Evolutionary conservation across 306 rosid species (phyloP), one percentile per base, ranked within the genome.

Genomic region (Carpinus fangiana): DNA sequence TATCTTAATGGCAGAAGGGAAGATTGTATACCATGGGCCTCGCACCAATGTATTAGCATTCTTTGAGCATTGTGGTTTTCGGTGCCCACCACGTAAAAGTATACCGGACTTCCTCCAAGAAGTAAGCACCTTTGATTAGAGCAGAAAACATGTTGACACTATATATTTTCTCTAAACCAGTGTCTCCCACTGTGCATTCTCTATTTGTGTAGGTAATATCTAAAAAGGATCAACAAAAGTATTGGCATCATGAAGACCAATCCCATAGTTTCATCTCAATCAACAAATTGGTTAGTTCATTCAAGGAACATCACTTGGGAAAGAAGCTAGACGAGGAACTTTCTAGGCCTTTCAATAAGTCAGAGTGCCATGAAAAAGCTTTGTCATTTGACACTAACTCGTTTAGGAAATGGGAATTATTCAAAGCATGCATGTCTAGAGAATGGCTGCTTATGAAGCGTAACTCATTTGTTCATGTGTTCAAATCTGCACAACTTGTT

Each of bases 51-150:
- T 82, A 8, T 73, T 84, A 0, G 69, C 73, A 64, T 90, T 88
- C 83, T 90, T 87, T 66, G 76, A 81, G 59, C 77, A 62, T 0
- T 84, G 90, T 36, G 91, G 93, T 11, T 88, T 90, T 61, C 81
- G 73, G 12, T 82, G 90, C 67, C 93, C 92, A 2, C 84, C 82
- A 23, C 66, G 91, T 34, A 88, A 90, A 81, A 89, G 86, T 52
- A 75, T 83, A 11, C 86, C 91, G 41, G 91, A 90, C 70, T 90
- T 90, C 76, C 87, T 90, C 31, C 92, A 90, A 72, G 91, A 90
- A 86, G 94, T 82, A 81, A 28, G 87, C 56, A 21, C 28, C 48
- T 61, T 54, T 36, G 23, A 54, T 70, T 75, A 50, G 13, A 55
- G 62, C 8, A 34, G 11, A 62, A 21, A 60, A 21, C 23, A 23